Base-by-base conservation (phyloP, 805 yeast genomes). In the Huiozyma sinensis region DNA sequence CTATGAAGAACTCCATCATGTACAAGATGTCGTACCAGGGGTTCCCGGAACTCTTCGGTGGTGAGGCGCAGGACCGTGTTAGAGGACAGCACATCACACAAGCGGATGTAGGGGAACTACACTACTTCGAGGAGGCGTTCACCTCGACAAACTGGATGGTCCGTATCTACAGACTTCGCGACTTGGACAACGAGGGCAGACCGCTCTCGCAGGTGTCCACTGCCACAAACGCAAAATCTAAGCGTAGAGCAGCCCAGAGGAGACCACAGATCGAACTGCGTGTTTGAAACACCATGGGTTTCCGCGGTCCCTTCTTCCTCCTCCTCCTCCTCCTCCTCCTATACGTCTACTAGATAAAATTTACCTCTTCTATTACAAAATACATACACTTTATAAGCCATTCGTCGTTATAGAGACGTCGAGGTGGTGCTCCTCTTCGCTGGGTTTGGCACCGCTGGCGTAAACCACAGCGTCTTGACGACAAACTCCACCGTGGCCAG, bases 101-200 rank as follows among this genome's bases (percentile, higher is more conserved):
- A 1, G 57, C 58, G 27, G 67, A 68, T 42, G 70, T 76, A 37
- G 73, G 73, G 32, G 71, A 76, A 36, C 71, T 90, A 55, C 81
- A 81, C 58, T 81, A 81, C 43, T 71, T 90, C 36, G 97, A 92
- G 56, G 98, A 92, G 71, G 98, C 82, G 0, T 92, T 81, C 68
- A 92, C 98, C 1, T 73, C 90, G 39, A 95, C 88, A 61, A 94
- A 92, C 72, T 94, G 97, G 97, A 75, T 92, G 54, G 97, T 92
- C 13, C 79, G 98, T 67, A 76, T 92, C 48, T 92, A 86, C 70
- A 84, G 87, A 71, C 84, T 92, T 53, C 92, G 88, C 66, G 90
- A 87, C 48, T 71, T 75, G 47, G 98, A 92, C 64, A 77, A 76
- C 48, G 77, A 85, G 52, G 98, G 97, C 40, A 79, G 99, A 64